phyloP scores from a whole-genome alignment of 306 rosid genomes.

The Adenanthera pavonina region DNA sequence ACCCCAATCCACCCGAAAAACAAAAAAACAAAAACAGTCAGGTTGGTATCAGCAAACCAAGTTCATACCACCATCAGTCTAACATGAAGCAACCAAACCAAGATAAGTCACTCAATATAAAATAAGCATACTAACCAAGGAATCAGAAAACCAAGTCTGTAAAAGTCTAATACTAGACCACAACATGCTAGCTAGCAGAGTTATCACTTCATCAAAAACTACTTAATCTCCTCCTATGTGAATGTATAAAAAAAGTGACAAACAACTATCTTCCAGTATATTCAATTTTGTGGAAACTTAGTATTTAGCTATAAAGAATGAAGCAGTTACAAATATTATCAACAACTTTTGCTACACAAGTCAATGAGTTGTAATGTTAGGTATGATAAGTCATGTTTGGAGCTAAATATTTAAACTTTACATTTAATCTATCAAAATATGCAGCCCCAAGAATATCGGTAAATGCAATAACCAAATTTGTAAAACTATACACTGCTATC shows the following conservation, averaged over 20 bases:
- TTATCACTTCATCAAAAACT: slow-evolving; percentile 14
- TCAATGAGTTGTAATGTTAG: background rate
- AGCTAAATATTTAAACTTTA: slow-evolving; percentile 17
- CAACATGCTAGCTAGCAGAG: slow-evolving; percentile 27
- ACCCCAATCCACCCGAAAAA: background rate
- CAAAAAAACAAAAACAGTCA: background rate
- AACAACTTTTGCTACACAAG: slow-evolving; percentile 3
- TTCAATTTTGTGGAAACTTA: background rate
- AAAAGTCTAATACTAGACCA: background rate
- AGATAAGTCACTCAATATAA: slow-evolving; percentile 3
- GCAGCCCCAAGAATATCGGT: slow-evolving; percentile 12
- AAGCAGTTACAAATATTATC: slow-evolving; percentile 1
- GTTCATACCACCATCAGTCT: slow-evolving; percentile 38
- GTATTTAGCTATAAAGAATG: slow-evolving; percentile 18
- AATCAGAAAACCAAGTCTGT: slow-evolving; percentile 14
- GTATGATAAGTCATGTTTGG: slow-evolving; percentile 14
- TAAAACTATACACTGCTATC: slow-evolving; percentile 24
- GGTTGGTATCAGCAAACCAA: slow-evolving; percentile 20
- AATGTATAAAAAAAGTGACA: slow-evolving; percentile 12
- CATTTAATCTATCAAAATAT: slow-evolving; percentile 23
- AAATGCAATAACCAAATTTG: background rate
- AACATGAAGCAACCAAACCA: slow-evolving; percentile 34
- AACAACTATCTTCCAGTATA: background rate
- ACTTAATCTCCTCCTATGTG: background rate
- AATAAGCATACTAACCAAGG: slow-evolving; percentile 12